These are phyloP conservation scores for Ceratocystis smalleyi DNA, from an alignment of 2,329 filamentous ascomycete species.

Conservation along the genomic window DNA sequence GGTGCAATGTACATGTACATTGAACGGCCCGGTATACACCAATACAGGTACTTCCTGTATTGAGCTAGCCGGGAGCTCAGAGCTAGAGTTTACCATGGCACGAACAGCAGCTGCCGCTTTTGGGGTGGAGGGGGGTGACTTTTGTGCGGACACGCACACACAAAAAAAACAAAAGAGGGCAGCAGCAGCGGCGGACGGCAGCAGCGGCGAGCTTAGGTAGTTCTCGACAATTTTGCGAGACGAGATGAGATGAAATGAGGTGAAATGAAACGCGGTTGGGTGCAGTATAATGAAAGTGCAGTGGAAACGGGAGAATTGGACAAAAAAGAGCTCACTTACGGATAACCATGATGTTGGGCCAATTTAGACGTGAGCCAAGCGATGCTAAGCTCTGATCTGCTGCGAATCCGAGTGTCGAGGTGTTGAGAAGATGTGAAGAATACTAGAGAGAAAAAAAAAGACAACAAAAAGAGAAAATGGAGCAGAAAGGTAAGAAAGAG, in stretches of 20 bases:
- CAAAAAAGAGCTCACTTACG: constrained; percentile 1
- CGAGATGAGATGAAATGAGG: constrained; percentile 2
- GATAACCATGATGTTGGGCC: constrained; percentile 4
- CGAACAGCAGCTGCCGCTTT: neutral
- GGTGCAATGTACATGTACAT: neutral
- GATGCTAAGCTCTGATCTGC: constrained; percentile 3
- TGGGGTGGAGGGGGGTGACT: neutral
- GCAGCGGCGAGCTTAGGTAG: neutral
- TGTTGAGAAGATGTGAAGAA: too few relatives aligned
- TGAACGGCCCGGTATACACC: neutral
- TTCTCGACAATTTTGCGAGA: neutral
- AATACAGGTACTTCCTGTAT: neutral
- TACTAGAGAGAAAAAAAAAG: neutral
- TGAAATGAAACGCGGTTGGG: neutral
- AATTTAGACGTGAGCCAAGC: constrained; percentile 3
- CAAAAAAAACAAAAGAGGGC: neutral
- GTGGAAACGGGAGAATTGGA: neutral
- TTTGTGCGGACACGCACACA: neutral
- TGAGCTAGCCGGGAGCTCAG: neutral
- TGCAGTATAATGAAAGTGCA: too few relatives aligned
- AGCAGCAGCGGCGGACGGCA: neutral
- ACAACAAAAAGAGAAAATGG: neutral
- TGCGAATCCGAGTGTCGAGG: neutral
- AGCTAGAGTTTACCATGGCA: neutral
- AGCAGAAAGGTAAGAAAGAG: neutral